A percentile compares a stretch with the other conserved stretches of the same genome.
These are phyloP conservation scores for Styphnolobium japonicum DNA, from an alignment of 306 rosid genomes.

Conservation along the genomic window DNA sequence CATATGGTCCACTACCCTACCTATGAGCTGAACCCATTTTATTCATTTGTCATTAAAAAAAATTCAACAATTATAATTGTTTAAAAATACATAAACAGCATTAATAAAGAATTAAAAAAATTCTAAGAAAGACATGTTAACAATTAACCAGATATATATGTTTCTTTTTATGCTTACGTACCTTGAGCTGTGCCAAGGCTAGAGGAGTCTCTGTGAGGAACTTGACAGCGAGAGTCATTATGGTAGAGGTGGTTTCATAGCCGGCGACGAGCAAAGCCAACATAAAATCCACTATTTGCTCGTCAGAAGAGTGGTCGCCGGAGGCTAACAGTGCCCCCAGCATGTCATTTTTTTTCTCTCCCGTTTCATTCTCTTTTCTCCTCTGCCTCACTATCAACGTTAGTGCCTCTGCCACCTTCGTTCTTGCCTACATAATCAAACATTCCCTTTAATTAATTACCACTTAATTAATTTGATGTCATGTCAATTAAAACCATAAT, in stretches of 20 bases:
- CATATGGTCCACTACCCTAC: slow-evolving; percentile 29
- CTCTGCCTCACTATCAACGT: slow-evolving; percentile 62
- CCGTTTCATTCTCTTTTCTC: slow-evolving; percentile 47
- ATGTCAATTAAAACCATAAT: too few species aligned
- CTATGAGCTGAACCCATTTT: neutral
- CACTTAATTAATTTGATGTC: too few species aligned
- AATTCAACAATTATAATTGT: too few species aligned
- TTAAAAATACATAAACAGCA: too few species aligned
- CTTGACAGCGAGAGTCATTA: slow-evolving; percentile 94
- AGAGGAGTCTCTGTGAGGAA: slow-evolving; percentile 90
- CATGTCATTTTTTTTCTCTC: slow-evolving; percentile 63
- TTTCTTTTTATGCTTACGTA: too few species aligned
- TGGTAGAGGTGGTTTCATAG: slow-evolving; percentile 91
- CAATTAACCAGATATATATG: too few species aligned
- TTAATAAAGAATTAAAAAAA: neutral
- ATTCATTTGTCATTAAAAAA: neutral
- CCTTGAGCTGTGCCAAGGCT: slow-evolving; percentile 91
- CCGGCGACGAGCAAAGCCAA: slow-evolving; percentile 90
- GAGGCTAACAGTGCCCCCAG: slow-evolving; percentile 77
- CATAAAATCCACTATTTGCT: slow-evolving; percentile 83
- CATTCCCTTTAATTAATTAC: too few species aligned
- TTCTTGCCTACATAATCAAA: slow-evolving; percentile 69
- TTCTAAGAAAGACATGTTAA: neutral
- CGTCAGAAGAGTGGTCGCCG: slow-evolving; percentile 71
- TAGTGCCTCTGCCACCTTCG: slow-evolving; percentile 89